These are phyloP conservation scores for Scalesia atractyloides DNA, from an alignment of 129 eudicot species.

Conservation along the genomic window DNA sequence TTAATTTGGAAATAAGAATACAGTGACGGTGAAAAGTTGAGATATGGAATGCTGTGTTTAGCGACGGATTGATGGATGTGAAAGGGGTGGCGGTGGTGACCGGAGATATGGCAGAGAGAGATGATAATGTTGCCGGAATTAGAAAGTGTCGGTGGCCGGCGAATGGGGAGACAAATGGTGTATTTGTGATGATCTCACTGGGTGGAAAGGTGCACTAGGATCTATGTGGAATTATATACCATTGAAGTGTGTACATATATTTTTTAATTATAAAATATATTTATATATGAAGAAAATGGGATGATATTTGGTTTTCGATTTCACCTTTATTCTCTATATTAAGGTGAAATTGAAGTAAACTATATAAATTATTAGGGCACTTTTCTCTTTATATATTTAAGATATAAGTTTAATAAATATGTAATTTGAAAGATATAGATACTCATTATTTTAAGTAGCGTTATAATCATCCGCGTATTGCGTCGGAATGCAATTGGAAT, in stretches of 20 bases:
- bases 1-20: background rate
- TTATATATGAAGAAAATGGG: no score
- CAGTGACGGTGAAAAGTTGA: background rate
- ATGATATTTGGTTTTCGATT: no score
- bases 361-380: no score
- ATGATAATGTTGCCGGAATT: slow-evolving; percentile 33
- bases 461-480: no score
- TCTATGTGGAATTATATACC: slow-evolving; percentile 37
- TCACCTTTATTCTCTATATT: no score
- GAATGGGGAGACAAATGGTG: slow-evolving; percentile 11
- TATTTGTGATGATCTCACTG: slow-evolving; percentile 30
- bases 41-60: background rate
- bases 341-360: no score
- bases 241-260: background rate
- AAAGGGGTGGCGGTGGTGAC: slow-evolving; percentile 1
- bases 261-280: no score
- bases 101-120: slow-evolving; percentile 2
- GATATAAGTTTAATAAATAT: no score
- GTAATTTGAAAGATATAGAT: no score
- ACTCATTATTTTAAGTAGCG: no score
- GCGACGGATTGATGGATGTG: background rate
- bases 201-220: slow-evolving; percentile 25
- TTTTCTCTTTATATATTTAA: no score
- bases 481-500: no score
- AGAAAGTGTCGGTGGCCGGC: slow-evolving; percentile 40